A percentile compares a stretch with the other conserved stretches of the same genome.
Evolutionary conservation across 805 yeast species (phyloP).

Genomic region (Lipomyces yamanashiensis): DNA sequence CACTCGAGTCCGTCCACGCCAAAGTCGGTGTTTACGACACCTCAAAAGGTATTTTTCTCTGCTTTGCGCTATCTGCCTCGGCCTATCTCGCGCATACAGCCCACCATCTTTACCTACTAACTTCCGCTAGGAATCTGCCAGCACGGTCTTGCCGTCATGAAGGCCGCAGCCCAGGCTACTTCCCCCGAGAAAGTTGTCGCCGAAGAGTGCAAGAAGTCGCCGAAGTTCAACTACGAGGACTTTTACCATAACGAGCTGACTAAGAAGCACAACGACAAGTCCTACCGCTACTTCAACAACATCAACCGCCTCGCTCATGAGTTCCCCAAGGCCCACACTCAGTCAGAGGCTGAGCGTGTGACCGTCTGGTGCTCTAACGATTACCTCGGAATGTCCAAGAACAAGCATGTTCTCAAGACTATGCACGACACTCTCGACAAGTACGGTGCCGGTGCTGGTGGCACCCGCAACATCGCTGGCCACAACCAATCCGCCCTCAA

Average conservation of each 20-base stretch:
- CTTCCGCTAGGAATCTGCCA: constrained; percentile 30
- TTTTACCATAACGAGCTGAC: constrained; percentile 67
- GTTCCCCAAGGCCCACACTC: constrained; percentile 90
- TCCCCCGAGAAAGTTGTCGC: constrained; percentile 12
- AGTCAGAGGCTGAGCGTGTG: constrained; percentile 69
- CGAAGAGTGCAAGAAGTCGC: constrained; percentile 13
- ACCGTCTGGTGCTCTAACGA: constrained; percentile 99
- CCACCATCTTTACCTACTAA: neutral
- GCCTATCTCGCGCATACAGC: neutral
- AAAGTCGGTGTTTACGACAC: constrained; percentile 40
- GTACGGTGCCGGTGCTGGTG: constrained; percentile 99
- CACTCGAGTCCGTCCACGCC: constrained; percentile 39
- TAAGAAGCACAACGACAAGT: constrained; percentile 81
- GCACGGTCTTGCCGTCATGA: constrained; percentile 37
- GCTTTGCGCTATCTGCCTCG: neutral
- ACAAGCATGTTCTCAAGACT: constrained; percentile 68
- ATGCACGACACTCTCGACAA: constrained; percentile 81
- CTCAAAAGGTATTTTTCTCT: constrained; percentile 36
- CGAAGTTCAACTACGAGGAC: constrained; percentile 69
- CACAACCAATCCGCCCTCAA: constrained; percentile 89
- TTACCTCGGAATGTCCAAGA: constrained; percentile 92
- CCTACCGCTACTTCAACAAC: constrained; percentile 95
- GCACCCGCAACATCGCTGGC: constrained; percentile 98
- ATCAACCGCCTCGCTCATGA: constrained; percentile 93
- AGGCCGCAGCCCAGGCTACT: constrained; percentile 35